Base-by-base conservation (phyloP, 2,329 filamentous ascomycete genomes). In the Pyricularia pennisetigena region DNA sequence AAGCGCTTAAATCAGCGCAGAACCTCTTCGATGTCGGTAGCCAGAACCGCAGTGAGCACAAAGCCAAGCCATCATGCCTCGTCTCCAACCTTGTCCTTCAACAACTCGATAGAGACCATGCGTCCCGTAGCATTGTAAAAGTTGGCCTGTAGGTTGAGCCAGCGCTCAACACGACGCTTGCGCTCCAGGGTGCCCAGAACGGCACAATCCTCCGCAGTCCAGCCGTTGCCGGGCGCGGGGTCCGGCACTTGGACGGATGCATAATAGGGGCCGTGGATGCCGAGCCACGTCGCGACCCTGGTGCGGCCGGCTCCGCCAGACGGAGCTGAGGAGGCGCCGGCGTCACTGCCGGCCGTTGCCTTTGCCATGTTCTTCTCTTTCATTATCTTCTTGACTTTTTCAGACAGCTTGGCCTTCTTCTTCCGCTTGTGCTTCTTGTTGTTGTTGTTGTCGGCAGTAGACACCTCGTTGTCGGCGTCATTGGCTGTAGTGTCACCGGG, bases 51-150 rank as follows among this genome's bases (percentile, higher is more conserved):
- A 54, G 41, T n/a, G 41, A n/a, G n/a, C 41, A 54, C 41, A n/a
- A 54, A 8, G 41, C 41, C 41, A n/a, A 8, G 16, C 3, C 20
- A n/a, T 62, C 59, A 62, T 28, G 24, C 28, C 12, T 62, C 59
- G 26, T 12, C 63, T 68, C 77, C 77, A n/a, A 76, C 75, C 68
- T 75, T 78, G 26, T 71, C 72, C 59, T 76, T 75, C 64, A 82
- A 75, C n/a, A 77, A 71, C 41, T 77, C 75, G 8, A 79, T 71
- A 1, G 79, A 76, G 0, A 82, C 73, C 75, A 81, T 76, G 7
- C 78, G 74, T 4, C 80, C 81, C 0, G 80, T 82, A 63, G 73
- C 77, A 69, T 82, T 81, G 72, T 75, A 79, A 68, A 82, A 81
- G 65, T 77, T 78, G 32, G 79, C 78, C 70, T 82, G 80, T 73